Percentiles rank a stretch among this genome's conserved stretches.
Evolutionary conservation across 148 eudicot species (phyloP).

Genomic region (Nyssa sinensis): DNA sequence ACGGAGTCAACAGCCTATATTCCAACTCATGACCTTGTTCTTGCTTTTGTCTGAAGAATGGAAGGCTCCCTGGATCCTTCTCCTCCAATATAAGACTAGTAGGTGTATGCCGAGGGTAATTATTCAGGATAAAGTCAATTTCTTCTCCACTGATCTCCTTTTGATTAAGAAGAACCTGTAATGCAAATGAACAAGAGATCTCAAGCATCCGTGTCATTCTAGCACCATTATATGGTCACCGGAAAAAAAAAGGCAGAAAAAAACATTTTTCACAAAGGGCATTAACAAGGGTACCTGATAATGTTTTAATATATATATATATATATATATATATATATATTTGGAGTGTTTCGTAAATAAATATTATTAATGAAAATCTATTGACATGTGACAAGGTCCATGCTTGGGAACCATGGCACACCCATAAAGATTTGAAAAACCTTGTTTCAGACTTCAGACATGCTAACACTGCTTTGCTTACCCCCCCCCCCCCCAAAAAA

Average conservation of each 20-base stretch:
- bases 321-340: too few relatives aligned
- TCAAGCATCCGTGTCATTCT: constrained; percentile 7
- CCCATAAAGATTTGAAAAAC: too few relatives aligned
- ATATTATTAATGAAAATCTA: background rate
- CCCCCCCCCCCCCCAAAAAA: too few relatives aligned
- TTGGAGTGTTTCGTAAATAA: too few relatives aligned
- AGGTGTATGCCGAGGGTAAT: constrained; percentile 71
- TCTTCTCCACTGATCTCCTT: constrained; percentile 76
- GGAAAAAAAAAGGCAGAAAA: too few relatives aligned
- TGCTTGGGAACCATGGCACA: too few relatives aligned
- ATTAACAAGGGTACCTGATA: background rate
- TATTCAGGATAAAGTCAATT: constrained; percentile 64
- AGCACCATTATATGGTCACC: too few relatives aligned
- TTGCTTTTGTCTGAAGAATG: constrained; percentile 38
- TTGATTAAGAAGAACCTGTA: constrained; percentile 73
- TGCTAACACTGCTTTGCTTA: too few relatives aligned
- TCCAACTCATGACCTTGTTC: constrained; percentile 38
- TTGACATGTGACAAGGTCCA: background rate
- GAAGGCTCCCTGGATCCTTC: constrained; percentile 71
- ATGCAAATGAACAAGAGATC: constrained; percentile 2
- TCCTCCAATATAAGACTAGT: constrained; percentile 65
- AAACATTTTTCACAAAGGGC: background rate
- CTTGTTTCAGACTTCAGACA: too few relatives aligned
- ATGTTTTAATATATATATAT: too few relatives aligned
- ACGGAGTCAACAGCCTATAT: constrained; percentile 39